A percentile compares a stretch with the other conserved stretches of the same genome.
Evolutionary conservation across 179 eudicot species (phyloP).

Genomic region (Kewa caespitosa): DNA sequence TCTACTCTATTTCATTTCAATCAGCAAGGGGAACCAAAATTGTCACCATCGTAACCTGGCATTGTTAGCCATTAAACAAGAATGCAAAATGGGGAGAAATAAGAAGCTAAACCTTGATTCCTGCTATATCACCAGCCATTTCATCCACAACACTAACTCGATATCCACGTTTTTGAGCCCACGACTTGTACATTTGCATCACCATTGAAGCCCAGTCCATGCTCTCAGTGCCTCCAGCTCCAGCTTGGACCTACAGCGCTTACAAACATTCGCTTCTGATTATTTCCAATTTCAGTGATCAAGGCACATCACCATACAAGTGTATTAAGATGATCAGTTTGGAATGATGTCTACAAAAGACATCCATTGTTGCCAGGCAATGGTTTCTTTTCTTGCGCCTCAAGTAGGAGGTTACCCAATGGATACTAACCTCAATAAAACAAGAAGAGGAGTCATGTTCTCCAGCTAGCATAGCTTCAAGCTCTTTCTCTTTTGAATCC

Average conservation of each 20-base stretch:
- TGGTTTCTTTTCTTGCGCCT: neutral
- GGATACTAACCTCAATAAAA: slow-evolving; percentile 73
- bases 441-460: slow-evolving; percentile 93
- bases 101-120: slow-evolving; percentile 71
- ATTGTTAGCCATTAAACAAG: neutral
- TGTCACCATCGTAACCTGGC: neutral
- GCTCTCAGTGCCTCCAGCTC: slow-evolving; percentile 99
- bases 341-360: neutral
- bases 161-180: slow-evolving; percentile 86
- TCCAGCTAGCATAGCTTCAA: slow-evolving; percentile 84
- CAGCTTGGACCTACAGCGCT: slow-evolving; percentile 81
- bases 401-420: neutral
- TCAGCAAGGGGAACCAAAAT: neutral
- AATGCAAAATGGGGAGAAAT: slow-evolving; percentile 5
- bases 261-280: neutral
- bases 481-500: slow-evolving; percentile 78
- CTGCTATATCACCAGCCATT: slow-evolving; percentile 96
- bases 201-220: slow-evolving; percentile 98
- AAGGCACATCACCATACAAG: too few relatives aligned
- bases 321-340: too few relatives aligned
- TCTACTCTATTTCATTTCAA: neutral
- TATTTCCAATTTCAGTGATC: neutral
- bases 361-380: neutral
- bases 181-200: slow-evolving; percentile 86
- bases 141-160: slow-evolving; percentile 84